Conservation (phyloP, 176 grass and related monocot genomes). For the Oryza meyeriana region DNA sequence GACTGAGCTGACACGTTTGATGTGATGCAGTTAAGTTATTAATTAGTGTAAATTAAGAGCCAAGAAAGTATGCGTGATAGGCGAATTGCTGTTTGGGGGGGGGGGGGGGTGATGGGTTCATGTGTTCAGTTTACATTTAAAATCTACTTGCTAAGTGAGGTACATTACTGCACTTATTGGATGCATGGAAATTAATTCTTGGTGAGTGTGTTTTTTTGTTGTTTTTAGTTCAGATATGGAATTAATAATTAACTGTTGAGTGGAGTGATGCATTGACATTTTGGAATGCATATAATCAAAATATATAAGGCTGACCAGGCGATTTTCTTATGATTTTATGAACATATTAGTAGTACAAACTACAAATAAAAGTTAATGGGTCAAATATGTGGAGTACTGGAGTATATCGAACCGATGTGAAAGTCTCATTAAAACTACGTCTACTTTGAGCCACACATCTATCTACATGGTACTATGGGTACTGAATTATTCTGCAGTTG, state of each 20-base stretch:
- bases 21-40: not conserved
- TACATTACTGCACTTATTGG: conserved; percentile 5
- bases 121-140: conserved; percentile 12
- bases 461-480: not conserved
- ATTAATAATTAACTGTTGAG: not conserved
- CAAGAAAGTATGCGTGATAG: not conserved
- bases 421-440: not conserved
- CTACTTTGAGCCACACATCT: not conserved
- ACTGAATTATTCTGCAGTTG: not conserved
- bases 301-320: not conserved
- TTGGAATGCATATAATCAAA: not conserved
- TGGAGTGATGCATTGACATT: not conserved
- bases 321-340: not conserved
- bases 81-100: not conserved
- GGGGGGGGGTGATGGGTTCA: not conserved
- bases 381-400: not conserved
- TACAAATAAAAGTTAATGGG: not conserved
- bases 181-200: not conserved
- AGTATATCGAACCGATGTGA: not conserved
- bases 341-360: not conserved
- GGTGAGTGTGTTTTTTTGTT: not conserved
- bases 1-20: conserved; percentile 18
- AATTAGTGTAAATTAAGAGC: conserved; percentile 42
- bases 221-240: not conserved
- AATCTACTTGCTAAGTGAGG: conserved; percentile 4